phyloP scores from a whole-genome alignment of 2,329 filamentous ascomycete species.

The Botrytis aclada region DNA sequence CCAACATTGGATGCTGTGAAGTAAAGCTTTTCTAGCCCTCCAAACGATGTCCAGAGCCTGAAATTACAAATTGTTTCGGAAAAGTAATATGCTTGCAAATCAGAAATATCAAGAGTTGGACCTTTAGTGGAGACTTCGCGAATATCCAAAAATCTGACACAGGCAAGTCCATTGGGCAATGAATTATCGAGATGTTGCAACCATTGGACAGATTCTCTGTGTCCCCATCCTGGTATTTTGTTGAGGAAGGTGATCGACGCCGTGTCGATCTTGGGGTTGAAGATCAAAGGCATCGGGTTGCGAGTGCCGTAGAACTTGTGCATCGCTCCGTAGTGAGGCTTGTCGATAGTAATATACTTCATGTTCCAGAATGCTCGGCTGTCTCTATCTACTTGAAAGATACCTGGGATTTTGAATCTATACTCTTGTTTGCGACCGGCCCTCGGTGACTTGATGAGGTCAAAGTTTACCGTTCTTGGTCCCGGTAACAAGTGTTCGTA shows the following conservation, averaged over 20 bases:
- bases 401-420: background rate
- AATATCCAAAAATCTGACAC: background rate
- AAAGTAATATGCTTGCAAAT: background rate
- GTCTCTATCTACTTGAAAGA: background rate
- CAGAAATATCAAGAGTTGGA: background rate
- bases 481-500: background rate
- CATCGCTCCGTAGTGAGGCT: background rate
- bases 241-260: background rate
- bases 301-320: background rate
- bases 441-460: background rate
- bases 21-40: background rate
- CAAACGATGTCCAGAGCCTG: background rate
- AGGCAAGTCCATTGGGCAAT: background rate
- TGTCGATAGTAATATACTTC: background rate
- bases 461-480: background rate
- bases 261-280: background rate
- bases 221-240: background rate
- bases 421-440: background rate
- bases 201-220: background rate
- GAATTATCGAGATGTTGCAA: background rate
- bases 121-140: background rate
- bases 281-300: background rate
- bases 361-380: background rate
- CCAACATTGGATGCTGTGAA: background rate
- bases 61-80: background rate